These are phyloP conservation scores for Telopea speciosissima DNA, from an alignment of 177 flowering plant genomes.

Conservation along the genomic window DNA sequence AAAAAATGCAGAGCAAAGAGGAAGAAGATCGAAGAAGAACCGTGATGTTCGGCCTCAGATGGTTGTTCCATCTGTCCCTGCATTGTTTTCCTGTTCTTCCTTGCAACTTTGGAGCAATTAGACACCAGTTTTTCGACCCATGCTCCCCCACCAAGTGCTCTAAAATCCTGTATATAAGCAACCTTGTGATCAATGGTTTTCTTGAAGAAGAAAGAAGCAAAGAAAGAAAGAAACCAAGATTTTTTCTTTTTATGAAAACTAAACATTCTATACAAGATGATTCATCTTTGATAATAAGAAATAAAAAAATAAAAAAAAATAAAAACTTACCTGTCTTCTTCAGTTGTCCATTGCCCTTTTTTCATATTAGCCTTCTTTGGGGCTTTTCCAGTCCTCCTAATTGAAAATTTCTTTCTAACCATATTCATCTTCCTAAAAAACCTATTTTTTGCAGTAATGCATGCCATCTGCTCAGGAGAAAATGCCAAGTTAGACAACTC, in stretches of 20 bases:
- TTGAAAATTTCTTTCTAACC: too few species aligned
- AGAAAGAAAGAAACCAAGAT: background rate
- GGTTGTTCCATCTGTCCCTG: conserved; percentile 91
- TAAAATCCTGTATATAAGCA: conserved; percentile 28
- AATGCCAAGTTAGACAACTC: conserved; percentile 29
- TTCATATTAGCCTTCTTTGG: conserved; percentile 46
- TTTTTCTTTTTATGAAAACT: too few species aligned
- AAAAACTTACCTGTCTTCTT: conserved; percentile 82
- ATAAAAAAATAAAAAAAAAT: background rate
- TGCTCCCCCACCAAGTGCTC: too few species aligned
- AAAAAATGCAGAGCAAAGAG: background rate
- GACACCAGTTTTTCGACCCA: too few species aligned
- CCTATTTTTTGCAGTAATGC: too few species aligned
- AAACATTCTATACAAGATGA: too few species aligned
- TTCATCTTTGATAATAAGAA: background rate
- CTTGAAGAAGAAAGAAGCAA: background rate
- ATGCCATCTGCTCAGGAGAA: conserved; percentile 46
- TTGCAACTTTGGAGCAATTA: too few species aligned
- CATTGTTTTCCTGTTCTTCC: too few species aligned
- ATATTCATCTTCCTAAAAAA: too few species aligned
- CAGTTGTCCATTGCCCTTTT: conserved; percentile 87
- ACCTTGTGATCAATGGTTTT: background rate
- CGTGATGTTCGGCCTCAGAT: conserved; percentile 71
- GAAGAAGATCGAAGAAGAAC: conserved; percentile 22
- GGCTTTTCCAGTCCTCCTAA: conserved; percentile 23